phyloP scores from a whole-genome alignment of 2,329 filamentous ascomycete genomes.

The Xylariaceae sp. region DNA sequence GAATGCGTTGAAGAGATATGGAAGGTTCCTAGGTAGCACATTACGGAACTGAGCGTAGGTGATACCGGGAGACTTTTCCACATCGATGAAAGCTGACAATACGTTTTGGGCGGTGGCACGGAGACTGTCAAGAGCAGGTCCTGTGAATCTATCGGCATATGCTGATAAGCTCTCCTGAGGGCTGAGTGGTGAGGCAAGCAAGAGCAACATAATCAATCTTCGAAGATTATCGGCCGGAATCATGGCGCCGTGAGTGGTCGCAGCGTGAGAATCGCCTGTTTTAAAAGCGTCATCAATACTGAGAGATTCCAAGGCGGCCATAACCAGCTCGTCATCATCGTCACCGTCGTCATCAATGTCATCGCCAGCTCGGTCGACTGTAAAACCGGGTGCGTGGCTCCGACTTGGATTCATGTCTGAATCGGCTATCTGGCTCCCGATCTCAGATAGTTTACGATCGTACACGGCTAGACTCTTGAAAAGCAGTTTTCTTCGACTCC shows the following conservation, averaged over 20 bases:
- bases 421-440: conserved; percentile 20
- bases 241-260: conserved; percentile 58
- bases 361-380: conserved; percentile 43
- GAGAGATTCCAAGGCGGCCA: conserved; percentile 65
- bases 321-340: conserved; percentile 60
- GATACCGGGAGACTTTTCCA: conserved; percentile 60
- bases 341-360: conserved; percentile 38
- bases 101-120: conserved; percentile 60
- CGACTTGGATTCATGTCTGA: conserved; percentile 10
- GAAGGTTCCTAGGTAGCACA: conserved; percentile 56
- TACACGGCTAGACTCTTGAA: conserved; percentile 70
- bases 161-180: conserved; percentile 61
- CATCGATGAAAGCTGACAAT: conserved; percentile 61
- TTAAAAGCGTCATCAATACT: conserved; percentile 60
- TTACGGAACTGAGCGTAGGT: conserved; percentile 58
- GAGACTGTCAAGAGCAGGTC: conserved; percentile 54
- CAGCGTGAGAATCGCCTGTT: conserved; percentile 42
- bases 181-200: conserved; percentile 61
- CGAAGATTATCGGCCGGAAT: conserved; percentile 71
- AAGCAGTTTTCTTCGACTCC: conserved; percentile 59
- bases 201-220: conserved; percentile 64
- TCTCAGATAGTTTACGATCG: conserved; percentile 52
- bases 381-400: conserved; percentile 40
- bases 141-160: conserved; percentile 54
- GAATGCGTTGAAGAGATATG: conserved; percentile 64